phyloP scores from a whole-genome alignment of 768 basidiomycete genomes.

The Tephrocybe sp. region DNA sequence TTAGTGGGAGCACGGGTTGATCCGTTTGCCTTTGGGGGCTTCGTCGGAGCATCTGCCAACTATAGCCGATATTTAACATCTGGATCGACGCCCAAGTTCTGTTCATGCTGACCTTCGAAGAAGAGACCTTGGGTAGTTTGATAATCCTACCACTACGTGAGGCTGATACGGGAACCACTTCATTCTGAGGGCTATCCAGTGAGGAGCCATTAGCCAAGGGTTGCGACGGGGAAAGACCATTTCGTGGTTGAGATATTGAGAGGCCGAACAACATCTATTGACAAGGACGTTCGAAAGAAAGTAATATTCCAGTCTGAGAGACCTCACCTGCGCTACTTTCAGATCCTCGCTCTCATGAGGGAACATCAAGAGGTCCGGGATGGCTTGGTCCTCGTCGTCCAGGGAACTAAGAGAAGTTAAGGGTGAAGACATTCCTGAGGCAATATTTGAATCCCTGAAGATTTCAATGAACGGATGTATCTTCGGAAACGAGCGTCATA shows the following conservation, averaged over 20 bases:
- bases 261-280: conserved; percentile 42
- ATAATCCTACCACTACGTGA: conserved; percentile 18
- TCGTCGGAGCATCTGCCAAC: conserved; percentile 11
- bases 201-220: conserved; percentile 13
- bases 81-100: not conserved
- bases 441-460: conserved; percentile 35
- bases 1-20: conserved; percentile 10
- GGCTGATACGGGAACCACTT: conserved; percentile 21
- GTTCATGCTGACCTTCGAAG: conserved; percentile 15
- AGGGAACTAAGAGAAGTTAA: conserved; percentile 74
- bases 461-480: not conserved
- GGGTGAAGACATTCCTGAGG: conserved; percentile 66
- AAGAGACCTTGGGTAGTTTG: conserved; percentile 12
- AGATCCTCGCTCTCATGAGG: conserved; percentile 48
- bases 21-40: conserved; percentile 15
- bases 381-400: conserved; percentile 54
- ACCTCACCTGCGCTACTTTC: conserved; percentile 54
- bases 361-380: conserved; percentile 23
- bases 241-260: conserved; percentile 21
- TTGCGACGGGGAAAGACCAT: conserved; percentile 6
- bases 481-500: conserved; percentile 4
- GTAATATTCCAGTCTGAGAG: not conserved
- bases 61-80: not conserved
- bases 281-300: not conserved
- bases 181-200: conserved; percentile 30